A percentile compares a stretch with the other conserved stretches of the same genome.
Conservation (phyloP, 805 yeast species). For the Lipomyces yamanashiensis region DNA sequence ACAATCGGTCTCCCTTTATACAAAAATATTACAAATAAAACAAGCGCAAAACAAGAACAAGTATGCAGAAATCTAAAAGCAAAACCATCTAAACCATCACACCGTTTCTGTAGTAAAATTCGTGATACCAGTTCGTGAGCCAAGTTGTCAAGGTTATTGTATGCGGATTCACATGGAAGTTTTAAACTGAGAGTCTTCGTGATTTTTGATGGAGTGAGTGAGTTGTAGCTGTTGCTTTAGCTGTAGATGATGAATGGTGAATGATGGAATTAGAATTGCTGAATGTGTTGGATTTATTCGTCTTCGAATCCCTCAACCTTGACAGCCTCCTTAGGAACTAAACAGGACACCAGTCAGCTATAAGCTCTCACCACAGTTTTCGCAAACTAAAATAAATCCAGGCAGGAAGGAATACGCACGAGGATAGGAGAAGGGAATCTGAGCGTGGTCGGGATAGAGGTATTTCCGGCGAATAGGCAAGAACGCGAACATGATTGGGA, state of each 20-base stretch:
- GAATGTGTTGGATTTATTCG: neutral
- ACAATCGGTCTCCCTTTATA: too few relatives aligned
- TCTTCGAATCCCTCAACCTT: constrained; percentile 17
- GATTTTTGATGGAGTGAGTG: neutral
- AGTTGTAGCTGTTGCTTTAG: neutral
- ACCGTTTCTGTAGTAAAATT: too few relatives aligned
- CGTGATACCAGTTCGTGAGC: too few relatives aligned
- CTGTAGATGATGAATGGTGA: neutral
- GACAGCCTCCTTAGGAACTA: constrained; percentile 11
- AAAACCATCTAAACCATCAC: too few relatives aligned
- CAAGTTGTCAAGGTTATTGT: too few relatives aligned
- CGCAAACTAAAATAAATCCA: neutral
- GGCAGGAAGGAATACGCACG: constrained; percentile 31
- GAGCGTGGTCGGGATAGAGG: constrained; percentile 61
- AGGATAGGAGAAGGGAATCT: constrained; percentile 56
- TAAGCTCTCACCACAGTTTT: neutral
- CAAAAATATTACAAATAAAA: too few relatives aligned
- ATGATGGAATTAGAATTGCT: neutral
- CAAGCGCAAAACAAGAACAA: too few relatives aligned
- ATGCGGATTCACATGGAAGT: too few relatives aligned
- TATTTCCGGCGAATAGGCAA: constrained; percentile 45
- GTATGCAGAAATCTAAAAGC: too few relatives aligned
- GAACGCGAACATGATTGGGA: constrained; percentile 36
- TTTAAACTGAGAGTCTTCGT: too few relatives aligned
- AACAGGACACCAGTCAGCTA: neutral